These are phyloP conservation scores for Catenaria anguillulae DNA, from an alignment of 371 early-diverging fungal species.

Conservation along the genomic window DNA sequence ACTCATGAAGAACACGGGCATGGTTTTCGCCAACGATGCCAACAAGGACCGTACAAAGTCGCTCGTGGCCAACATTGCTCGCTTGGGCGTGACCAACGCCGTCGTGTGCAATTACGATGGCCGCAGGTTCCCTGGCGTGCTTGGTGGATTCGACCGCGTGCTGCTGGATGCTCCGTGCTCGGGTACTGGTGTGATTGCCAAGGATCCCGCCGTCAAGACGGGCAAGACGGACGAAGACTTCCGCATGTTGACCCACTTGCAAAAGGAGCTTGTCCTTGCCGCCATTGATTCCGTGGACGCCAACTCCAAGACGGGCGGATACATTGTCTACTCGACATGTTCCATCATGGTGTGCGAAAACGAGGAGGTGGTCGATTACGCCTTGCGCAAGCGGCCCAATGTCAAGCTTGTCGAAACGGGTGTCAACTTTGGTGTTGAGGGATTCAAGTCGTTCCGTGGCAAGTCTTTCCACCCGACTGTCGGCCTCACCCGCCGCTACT, in stretches of 20 bases:
- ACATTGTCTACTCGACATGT: conserved; percentile 98
- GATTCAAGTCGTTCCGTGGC: conserved; percentile 74
- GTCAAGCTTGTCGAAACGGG: conserved; percentile 79
- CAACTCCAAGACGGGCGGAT: conserved; percentile 80
- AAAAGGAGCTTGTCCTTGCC: conserved; percentile 88
- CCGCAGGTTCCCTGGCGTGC: conserved; percentile 80
- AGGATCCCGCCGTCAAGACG: conserved; percentile 90
- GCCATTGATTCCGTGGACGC: conserved; percentile 98
- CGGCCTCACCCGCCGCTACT: conserved; percentile 77
- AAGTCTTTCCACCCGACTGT: conserved; percentile 77
- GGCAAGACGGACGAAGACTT: conserved; percentile 90
- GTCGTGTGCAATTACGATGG: conserved; percentile 97
- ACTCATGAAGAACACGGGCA: conserved; percentile 95
- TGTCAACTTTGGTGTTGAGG: conserved; percentile 83
- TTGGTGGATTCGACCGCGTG: conserved; percentile 95
- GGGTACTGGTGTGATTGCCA: conserved; percentile 98
- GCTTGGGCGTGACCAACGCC: conserved; percentile 87
- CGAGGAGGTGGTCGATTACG: conserved; percentile 96
- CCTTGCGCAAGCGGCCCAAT: conserved; percentile 82
- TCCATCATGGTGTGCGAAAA: conserved; percentile 98
- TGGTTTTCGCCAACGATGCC: conserved; percentile 95
- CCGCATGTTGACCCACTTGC: conserved; percentile 71
- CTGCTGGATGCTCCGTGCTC: conserved; percentile 98
- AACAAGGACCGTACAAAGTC: conserved; percentile 84
- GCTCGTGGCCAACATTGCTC: conserved; percentile 86